Percentiles rank a stretch among this genome's conserved stretches.
These are phyloP conservation scores for Leucoagaricus sp. DNA, from an alignment of 1,284 basidiomycete genomes.

Conservation along the genomic window DNA sequence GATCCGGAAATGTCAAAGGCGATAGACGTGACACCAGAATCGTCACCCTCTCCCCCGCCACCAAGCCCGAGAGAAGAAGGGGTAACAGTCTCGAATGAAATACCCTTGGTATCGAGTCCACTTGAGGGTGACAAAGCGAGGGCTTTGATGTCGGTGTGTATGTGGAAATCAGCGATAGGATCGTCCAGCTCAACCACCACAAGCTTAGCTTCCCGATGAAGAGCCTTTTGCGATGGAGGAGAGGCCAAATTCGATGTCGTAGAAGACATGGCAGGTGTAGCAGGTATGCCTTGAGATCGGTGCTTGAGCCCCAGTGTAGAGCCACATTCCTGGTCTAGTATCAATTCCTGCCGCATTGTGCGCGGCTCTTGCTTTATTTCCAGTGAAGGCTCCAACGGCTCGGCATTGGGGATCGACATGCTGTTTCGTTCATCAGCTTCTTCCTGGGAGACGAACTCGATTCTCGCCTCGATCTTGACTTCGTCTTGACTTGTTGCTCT, in stretches of 20 bases:
- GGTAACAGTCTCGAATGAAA: background rate
- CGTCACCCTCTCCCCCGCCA: background rate
- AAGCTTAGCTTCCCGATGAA: background rate
- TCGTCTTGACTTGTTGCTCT: background rate
- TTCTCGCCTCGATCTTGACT: background rate
- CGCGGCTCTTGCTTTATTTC: background rate
- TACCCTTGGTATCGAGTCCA: background rate
- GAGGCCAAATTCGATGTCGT: background rate
- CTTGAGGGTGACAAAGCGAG: background rate
- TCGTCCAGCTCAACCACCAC: background rate
- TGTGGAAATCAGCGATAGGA: background rate
- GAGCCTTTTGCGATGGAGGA: background rate
- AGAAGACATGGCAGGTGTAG: background rate
- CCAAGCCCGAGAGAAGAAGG: background rate
- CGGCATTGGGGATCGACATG: background rate
- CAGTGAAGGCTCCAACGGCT: too few relatives aligned
- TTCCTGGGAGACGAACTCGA: background rate
- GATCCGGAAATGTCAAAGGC: background rate
- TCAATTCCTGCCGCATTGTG: too few relatives aligned
- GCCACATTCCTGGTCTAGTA: background rate
- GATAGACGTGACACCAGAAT: background rate
- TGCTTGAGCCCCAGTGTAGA: background rate
- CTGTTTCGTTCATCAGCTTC: background rate
- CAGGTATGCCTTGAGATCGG: background rate
- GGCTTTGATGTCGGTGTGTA: too few relatives aligned